Evolutionary conservation across 257 asterid genomes (phyloP).

Genomic region (Linaria vulgaris): DNA sequence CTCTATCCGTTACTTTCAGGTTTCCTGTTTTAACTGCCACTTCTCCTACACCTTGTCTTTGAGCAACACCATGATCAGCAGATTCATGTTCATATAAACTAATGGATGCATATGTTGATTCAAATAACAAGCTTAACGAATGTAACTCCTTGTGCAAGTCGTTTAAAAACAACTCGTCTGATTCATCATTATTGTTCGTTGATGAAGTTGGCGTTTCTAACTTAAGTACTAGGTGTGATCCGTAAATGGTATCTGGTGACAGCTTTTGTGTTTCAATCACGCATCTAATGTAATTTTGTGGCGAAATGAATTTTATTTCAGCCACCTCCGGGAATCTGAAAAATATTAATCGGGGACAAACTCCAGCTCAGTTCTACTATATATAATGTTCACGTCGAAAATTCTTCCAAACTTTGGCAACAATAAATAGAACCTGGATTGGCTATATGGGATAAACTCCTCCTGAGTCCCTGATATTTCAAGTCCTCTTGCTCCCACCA

Average conservation of each 20-base stretch:
- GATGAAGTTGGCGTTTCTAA: neutral
- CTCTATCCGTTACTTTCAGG: constrained; percentile 12
- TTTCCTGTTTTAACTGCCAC: neutral
- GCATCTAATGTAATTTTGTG: constrained; percentile 34
- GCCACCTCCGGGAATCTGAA: constrained; percentile 38
- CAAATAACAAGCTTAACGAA: neutral
- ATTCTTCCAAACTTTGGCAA: too few relatives aligned
- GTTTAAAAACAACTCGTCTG: neutral
- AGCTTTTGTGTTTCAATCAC: constrained; percentile 29
- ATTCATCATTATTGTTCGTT: constrained; percentile 22
- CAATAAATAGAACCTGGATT: neutral
- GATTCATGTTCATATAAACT: neutral
- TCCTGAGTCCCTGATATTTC: neutral
- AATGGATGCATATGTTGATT: neutral
- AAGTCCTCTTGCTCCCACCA: constrained; percentile 19
- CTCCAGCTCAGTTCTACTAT: too few relatives aligned
- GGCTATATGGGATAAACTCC: neutral
- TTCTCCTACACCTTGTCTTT: too few relatives aligned
- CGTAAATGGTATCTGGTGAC: constrained; percentile 25
- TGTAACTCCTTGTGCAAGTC: neutral
- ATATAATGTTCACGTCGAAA: too few relatives aligned
- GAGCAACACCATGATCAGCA: neutral
- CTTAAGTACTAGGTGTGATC: constrained; percentile 32
- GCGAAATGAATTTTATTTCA: constrained; percentile 21
- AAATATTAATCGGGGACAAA: too few relatives aligned